phyloP scores from a whole-genome alignment of 345 rosid species.

The Ceriops decandra region DNA sequence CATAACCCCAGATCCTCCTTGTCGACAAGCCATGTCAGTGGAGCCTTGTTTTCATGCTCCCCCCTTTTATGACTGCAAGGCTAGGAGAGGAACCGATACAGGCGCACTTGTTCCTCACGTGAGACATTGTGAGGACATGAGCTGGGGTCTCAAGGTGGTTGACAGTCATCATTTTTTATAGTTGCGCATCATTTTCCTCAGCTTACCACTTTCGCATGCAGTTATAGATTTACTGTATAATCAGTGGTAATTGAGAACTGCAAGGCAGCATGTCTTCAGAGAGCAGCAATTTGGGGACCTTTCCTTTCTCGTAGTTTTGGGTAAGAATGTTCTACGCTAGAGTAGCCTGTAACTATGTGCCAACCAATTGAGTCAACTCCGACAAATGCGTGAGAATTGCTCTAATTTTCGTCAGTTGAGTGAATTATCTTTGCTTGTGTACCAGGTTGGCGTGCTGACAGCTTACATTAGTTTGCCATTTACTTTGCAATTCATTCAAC shows the following conservation, averaged over 20 bases:
- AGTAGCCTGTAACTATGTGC: too few relatives aligned
- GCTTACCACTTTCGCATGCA: constrained; percentile 2
- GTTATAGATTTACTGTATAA: neutral
- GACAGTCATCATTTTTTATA: constrained; percentile 17
- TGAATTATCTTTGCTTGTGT: too few relatives aligned
- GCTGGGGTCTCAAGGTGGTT: constrained; percentile 33
- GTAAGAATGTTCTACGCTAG: too few relatives aligned
- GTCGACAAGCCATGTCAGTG: constrained; percentile 27
- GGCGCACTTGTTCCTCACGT: constrained; percentile 28
- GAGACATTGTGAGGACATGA: constrained; percentile 33
- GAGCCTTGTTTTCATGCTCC: constrained; percentile 38
- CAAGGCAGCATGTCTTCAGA: neutral
- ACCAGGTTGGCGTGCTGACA: too few relatives aligned
- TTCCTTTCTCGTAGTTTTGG: too few relatives aligned
- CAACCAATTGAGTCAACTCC: too few relatives aligned
- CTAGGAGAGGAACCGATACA: constrained; percentile 25
- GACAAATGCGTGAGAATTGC: too few relatives aligned
- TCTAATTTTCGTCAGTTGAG: too few relatives aligned
- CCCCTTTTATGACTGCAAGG: constrained; percentile 33
- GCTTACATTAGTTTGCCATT: too few relatives aligned
- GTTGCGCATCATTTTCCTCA: neutral
- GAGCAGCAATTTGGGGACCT: too few relatives aligned
- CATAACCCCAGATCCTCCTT: constrained; percentile 28
- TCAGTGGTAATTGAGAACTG: neutral
- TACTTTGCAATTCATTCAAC: too few relatives aligned